Base-by-base conservation (phyloP, 345 rosid genomes). In the Lepidium africanum region DNA sequence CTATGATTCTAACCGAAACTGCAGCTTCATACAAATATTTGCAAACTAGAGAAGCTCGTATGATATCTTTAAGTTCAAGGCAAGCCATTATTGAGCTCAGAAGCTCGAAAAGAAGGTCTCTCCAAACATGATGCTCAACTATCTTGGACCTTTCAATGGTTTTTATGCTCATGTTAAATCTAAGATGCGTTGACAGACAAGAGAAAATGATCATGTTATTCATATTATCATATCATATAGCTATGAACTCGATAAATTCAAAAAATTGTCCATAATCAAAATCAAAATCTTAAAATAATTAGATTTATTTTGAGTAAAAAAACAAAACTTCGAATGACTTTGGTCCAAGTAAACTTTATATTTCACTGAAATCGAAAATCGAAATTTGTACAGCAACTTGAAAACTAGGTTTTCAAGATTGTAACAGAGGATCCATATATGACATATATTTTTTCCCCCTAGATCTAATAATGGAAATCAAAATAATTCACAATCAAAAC, bases 11-110 rank as follows among this genome's bases (percentile, higher is more conserved):
- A 36, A 87, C 79, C 5, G 88, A 81, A 55, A 74, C 16, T 6
- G 91, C 91, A 43, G 78, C 78, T 8, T 69, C 45, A 43, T 80
- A 76, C 94, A 94, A 90, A 5, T 81, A 76, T 77, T 81, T 83
- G 85, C 94, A 86, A 46, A 85, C 87, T 45, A 50, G 69, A 16
- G 92, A 89, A 49, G 85, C 87, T 40, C 76, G 78, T 21, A 90
- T 32, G 62, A 84, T 90, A 45, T 84, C 94, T 56, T 67, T 75
- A 6, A 84, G 72, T 7, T 82, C 46, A 17, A 90, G 79, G 38
- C 12, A 47, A 56, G 80, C 37, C 70, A 87, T 58, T 14, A 83
- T 69, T 48, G 83, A 49, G 69, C 82, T 88, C 65, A 83, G 70
- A 67, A 90, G 86, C 56, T 74, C 77, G 7, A 16, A 41, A 4